phyloP scores from a whole-genome alignment of 2,329 filamentous ascomycete genomes.

The Fusarium annulatum region DNA sequence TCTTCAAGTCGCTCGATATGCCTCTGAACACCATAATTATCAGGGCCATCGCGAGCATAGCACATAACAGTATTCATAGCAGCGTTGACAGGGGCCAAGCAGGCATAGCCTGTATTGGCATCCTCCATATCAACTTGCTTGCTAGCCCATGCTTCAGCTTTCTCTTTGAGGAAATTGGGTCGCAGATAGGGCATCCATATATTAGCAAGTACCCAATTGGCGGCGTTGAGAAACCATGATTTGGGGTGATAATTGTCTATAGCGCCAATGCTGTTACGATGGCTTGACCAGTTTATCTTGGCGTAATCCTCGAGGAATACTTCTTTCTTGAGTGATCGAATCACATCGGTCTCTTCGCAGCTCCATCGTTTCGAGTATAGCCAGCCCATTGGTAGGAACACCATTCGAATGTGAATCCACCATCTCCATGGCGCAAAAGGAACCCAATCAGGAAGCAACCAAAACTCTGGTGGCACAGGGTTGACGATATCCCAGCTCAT shows the following conservation, averaged over 20 bases:
- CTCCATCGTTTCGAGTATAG: conserved; percentile 86
- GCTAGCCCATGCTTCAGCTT: conserved; percentile 84
- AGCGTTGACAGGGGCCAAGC: conserved; percentile 88
- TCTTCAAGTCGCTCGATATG: conserved; percentile 87
- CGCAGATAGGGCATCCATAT: conserved; percentile 85
- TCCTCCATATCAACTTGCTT: conserved; percentile 91
- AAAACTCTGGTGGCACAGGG: conserved; percentile 91
- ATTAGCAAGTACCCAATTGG: conserved; percentile 82
- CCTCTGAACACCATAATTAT: conserved; percentile 75
- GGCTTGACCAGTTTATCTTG: conserved; percentile 78
- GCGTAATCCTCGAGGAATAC: conserved; percentile 83
- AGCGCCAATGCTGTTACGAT: conserved; percentile 84
- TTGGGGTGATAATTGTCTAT: conserved; percentile 95
- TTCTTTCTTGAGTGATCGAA: conserved; percentile 79
- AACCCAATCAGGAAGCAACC: conserved; percentile 91
- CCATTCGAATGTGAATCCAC: conserved; percentile 98
- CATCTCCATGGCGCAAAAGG: conserved; percentile 92
- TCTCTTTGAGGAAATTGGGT: conserved; percentile 70
- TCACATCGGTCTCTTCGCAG: conserved; percentile 79
- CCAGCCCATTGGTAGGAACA: conserved; percentile 94
- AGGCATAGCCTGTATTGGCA: conserved; percentile 87
- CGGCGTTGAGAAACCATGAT: conserved; percentile 79
- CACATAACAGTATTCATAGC: conserved; percentile 91
- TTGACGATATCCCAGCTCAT: conserved; percentile 94
- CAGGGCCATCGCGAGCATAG: conserved; percentile 85